Evolutionary conservation across 1,139 yeast genomes (phyloP).

Genomic region (Yamadazyma blattariae): DNA sequence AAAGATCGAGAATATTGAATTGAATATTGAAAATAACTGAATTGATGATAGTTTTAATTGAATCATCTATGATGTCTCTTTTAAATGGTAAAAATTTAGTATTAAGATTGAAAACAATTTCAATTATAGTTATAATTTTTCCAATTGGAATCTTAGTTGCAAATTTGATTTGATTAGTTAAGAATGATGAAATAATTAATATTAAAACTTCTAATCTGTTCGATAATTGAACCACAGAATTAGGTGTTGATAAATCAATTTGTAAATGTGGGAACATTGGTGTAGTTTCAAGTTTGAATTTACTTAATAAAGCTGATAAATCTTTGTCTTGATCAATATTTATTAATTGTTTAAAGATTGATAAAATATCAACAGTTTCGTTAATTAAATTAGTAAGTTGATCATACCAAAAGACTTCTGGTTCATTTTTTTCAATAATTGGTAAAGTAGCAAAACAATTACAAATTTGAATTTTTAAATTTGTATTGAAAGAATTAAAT

Average conservation of each 20-base stretch:
- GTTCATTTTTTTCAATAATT: slow-evolving; percentile 49
- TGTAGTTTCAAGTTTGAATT: slow-evolving; percentile 13
- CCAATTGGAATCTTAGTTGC: slow-evolving; percentile 60
- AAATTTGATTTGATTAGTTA: slow-evolving; percentile 45
- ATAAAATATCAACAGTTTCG: slow-evolving; percentile 52
- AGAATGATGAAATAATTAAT: slow-evolving; percentile 42
- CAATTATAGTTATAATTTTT: slow-evolving; percentile 43
- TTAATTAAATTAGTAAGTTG: slow-evolving; percentile 32
- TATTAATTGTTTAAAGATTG: slow-evolving; percentile 55
- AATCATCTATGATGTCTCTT: slow-evolving; percentile 56
- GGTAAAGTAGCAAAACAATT: slow-evolving; percentile 61
- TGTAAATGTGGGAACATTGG: slow-evolving; percentile 41
- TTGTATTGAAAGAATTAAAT: slow-evolving; percentile 29
- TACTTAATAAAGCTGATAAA: slow-evolving; percentile 22
- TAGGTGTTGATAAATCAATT: slow-evolving; percentile 57
- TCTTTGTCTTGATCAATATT: slow-evolving; percentile 56
- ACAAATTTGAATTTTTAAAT: slow-evolving; percentile 42
- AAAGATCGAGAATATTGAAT: slow-evolving; percentile 37
- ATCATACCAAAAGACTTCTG: slow-evolving; percentile 47
- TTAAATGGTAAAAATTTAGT: slow-evolving; percentile 52
- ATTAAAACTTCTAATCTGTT: slow-evolving; percentile 46
- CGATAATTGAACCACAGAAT: slow-evolving; percentile 48
- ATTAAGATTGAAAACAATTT: slow-evolving; percentile 52
- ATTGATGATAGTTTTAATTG: slow-evolving; percentile 36
- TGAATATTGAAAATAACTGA: slow-evolving; percentile 46